These are phyloP conservation scores for Desmodesmus armatus DNA, from an alignment of 139 green algal species.

Conservation along the genomic window DNA sequence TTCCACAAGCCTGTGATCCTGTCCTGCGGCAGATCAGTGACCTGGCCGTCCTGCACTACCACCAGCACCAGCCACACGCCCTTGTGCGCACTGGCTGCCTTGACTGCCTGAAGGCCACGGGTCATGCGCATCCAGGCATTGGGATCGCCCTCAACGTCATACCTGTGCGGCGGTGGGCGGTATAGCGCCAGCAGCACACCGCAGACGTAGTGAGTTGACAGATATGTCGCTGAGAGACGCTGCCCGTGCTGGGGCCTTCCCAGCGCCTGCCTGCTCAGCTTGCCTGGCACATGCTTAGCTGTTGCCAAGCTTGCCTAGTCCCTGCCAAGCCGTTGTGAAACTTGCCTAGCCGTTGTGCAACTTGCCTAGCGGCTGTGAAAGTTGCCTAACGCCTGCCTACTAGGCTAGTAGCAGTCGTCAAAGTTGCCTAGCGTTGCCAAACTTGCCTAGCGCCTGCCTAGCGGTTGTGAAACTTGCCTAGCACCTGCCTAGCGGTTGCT, in stretches of 20 bases:
- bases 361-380: too few species aligned
- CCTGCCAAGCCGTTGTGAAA: background rate
- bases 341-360: background rate
- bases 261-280: too few species aligned
- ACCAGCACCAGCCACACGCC: conserved; percentile 28
- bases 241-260: too few species aligned
- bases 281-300: background rate
- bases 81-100: conserved; percentile 9
- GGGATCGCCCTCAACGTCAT: conserved; percentile 38
- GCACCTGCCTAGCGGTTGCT: too few species aligned
- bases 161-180: background rate
- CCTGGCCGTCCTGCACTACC: conserved; percentile 40
- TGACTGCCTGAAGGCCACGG: conserved; percentile 7
- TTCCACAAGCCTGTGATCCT: conserved; percentile 29
- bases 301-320: background rate
- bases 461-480: too few species aligned
- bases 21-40: conserved; percentile 31
- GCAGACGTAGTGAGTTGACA: too few species aligned
- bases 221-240: too few species aligned
- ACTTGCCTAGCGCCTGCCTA: too few species aligned
- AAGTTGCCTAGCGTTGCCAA: too few species aligned
- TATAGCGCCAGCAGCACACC: background rate
- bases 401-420: too few species aligned
- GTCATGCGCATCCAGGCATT: conserved; percentile 38
- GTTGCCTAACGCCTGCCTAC: too few species aligned